Percentiles rank a stretch among this genome's conserved stretches.
Conservation (phyloP, 805 yeast genomes). For the Schwanniomyces sp. region DNA sequence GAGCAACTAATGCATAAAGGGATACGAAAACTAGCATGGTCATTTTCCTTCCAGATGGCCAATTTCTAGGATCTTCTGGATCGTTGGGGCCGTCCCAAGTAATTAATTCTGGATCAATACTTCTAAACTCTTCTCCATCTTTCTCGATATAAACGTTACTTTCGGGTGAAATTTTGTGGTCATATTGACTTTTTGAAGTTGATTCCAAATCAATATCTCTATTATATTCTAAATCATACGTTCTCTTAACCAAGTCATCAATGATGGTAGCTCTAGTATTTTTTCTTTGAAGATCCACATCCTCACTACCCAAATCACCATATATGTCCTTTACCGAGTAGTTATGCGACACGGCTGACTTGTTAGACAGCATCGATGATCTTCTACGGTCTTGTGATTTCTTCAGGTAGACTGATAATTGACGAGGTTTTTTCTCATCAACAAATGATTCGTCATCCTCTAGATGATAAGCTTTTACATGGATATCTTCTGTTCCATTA, state of each 20-base stretch:
- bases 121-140: slow-evolving; percentile 30
- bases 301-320: slow-evolving; percentile 28
- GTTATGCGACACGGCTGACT: slow-evolving; percentile 3
- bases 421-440: slow-evolving; percentile 9
- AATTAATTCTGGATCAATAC: slow-evolving; percentile 37
- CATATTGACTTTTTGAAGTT: background rate
- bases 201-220: background rate
- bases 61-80: slow-evolving; percentile 35
- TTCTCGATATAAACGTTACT: slow-evolving; percentile 23
- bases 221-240: slow-evolving; percentile 9
- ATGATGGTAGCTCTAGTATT: slow-evolving; percentile 31
- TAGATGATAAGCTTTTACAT: background rate
- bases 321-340: slow-evolving; percentile 29
- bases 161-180: slow-evolving; percentile 2
- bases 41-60: slow-evolving; percentile 23
- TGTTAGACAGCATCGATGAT: background rate
- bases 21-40: slow-evolving; percentile 27
- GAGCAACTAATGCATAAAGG: slow-evolving; percentile 36
- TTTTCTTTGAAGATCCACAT: slow-evolving; percentile 29
- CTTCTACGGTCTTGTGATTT: slow-evolving; percentile 15
- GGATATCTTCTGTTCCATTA: slow-evolving; percentile 3
- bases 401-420: slow-evolving; percentile 13
- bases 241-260: slow-evolving; percentile 19
- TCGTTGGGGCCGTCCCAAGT: slow-evolving; percentile 33
- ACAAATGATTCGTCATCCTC: background rate